Evolutionary conservation across 805 yeast species (phyloP), one percentile per base, ranked within the genome.

Genomic region (Suhomyces sp.): DNA sequence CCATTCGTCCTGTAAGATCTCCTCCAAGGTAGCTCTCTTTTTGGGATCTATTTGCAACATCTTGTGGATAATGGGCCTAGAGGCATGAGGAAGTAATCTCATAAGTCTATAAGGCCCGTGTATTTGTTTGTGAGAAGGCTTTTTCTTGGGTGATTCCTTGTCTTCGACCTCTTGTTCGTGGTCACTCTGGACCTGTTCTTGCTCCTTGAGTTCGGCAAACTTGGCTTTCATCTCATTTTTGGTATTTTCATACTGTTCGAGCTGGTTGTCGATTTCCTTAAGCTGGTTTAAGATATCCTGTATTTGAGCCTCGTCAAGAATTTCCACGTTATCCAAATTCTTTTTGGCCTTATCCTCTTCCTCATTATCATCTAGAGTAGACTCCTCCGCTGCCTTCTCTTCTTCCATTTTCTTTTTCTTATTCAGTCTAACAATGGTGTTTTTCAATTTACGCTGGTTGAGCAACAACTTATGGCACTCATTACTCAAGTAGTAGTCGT

Each of bases 101-200:
- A 88, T 82, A 58, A 88, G 72, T 65, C 96, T 76, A 70, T 88
- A 88, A 9, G 94, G 93, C 6, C 96, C 96, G 62, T 87, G 91
- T 23, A 87, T 83, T 56, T 84, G 85, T 59, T 81, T 82, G 60
- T 74, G 79, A 29, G 61, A 59, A n/a, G 68, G 46, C 35, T 73
- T 60, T 57, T 78, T 75, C 49, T 65, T 59, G 10, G 49, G 44
- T 56, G 52, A 53, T 6, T 55, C 60, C 38, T 63, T 61, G 17
- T 52, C 58, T 35, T 35, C 24, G 27, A 8, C 44, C 7, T 38
- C 48, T 29, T 19, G 44, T 53, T 24, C 36, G 6, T 35, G 17
- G 36, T 33, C 36, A 33, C 13, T 38, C 5, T 40, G 31, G n/a
- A 22, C 19, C 24, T 19, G 26, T 22, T 52, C 53, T 9, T 23